Base-by-base conservation (phyloP, 345 rosid genomes). In the Lepidium aucheri region DNA sequence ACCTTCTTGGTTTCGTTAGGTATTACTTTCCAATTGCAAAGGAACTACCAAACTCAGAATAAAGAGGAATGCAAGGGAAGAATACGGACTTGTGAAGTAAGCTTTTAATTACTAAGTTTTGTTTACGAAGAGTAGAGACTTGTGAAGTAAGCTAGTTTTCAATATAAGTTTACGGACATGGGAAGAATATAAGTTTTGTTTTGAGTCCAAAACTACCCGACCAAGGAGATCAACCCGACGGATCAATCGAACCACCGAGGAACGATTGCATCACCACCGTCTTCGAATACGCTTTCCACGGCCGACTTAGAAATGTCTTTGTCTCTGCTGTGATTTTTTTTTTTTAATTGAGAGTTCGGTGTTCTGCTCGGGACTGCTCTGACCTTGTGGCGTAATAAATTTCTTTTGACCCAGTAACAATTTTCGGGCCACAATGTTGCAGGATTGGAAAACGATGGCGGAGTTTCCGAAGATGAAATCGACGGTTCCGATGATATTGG, bases 401-500 rank as follows among this genome's bases (percentile, higher is more conserved):
- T 83, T 85, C 54, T 67, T 67, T 38, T 82, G 83, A 18, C 80
- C 83, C 50, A 68, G 62, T 5, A 77, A 63, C 0, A 85, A 84
- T 14, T 69, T 70, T 11, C 85, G 77, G 0, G 83, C 79, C 13
- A 70, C 71, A 45, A 87, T 80, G 68, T 72, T 71, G 72, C 95
- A 87, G 4, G 76, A 79, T 20, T 87, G 90, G 34, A 85, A 64
- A 6, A 87, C 86, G 6, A 68, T 88, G 3, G 81, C 87, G 1
- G 90, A 82, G 34, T 87, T 80, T 3, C 86, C 95, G 34, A 87
- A 87, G 35, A 87, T 87, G 75, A 87, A 85, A 54, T 87, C 90
- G 6, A 87, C 78, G 10, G 86, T 80, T 6, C 86, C 89, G 10
- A 67, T 68, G 26, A 84, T 67, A 53, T 76, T 79, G 0, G 76